phyloP scores from a whole-genome alignment of 805 yeast species.

The Ascoidea asiatica region DNA sequence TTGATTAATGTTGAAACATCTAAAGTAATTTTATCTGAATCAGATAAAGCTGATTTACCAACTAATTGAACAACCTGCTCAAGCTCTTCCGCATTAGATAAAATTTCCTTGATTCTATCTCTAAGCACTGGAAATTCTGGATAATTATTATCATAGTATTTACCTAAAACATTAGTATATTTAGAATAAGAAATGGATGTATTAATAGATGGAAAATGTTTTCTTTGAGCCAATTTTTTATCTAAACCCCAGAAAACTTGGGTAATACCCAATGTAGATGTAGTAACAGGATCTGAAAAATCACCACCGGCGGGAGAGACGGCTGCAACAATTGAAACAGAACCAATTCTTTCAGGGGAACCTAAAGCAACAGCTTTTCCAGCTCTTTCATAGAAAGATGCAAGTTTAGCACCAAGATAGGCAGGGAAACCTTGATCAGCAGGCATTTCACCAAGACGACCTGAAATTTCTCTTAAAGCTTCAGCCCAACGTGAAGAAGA shows the following conservation, averaged over 20 bases:
- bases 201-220: conserved; percentile 98
- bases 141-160: conserved; percentile 72
- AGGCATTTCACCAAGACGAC: conserved; percentile 99
- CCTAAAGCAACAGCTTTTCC: conserved; percentile 94
- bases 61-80: conserved; percentile 99
- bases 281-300: conserved; percentile 98
- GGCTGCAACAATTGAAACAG: conserved; percentile 99
- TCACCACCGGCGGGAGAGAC: conserved; percentile 99
- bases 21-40: conserved; percentile 89
- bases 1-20: conserved; percentile 87
- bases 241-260: conserved; percentile 99
- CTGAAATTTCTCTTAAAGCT: conserved; percentile 98
- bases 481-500: conserved; percentile 99
- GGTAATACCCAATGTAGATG: conserved; percentile 97
- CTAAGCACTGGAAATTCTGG: conserved; percentile 89
- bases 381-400: conserved; percentile 99
- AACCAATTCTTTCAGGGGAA: conserved; percentile 91
- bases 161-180: conserved; percentile 77
- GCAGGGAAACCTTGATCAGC: conserved; percentile 99
- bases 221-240: conserved; percentile 97
- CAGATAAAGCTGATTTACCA: conserved; percentile 96
- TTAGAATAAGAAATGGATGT: conserved; percentile 94
- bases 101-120: conserved; percentile 84
- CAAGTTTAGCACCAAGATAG: conserved; percentile 94
- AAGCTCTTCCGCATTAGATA: conserved; percentile 94